These are phyloP conservation scores for Globisporangium acanthophoron DNA, from an alignment of 352 stramenopile species.

Conservation along the genomic window DNA sequence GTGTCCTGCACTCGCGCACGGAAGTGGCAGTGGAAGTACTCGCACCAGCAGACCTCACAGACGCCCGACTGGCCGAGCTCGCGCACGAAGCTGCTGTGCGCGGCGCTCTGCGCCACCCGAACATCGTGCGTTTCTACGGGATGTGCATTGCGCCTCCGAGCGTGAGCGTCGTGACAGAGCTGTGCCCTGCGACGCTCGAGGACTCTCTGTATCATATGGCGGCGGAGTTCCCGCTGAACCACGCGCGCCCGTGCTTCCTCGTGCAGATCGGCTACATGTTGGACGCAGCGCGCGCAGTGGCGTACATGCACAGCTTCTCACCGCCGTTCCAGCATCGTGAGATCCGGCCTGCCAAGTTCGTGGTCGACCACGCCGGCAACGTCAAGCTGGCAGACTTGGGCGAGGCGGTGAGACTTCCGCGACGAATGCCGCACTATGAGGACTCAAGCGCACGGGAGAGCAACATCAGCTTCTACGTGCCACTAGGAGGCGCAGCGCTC, in stretches of 20 bases:
- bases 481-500: neutral
- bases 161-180: slow-evolving; percentile 55
- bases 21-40: slow-evolving; percentile 56
- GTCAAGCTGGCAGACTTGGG: slow-evolving; percentile 71
- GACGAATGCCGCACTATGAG: neutral
- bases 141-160: slow-evolving; percentile 57
- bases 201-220: slow-evolving; percentile 22
- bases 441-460: neutral
- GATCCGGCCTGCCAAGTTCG: slow-evolving; percentile 58
- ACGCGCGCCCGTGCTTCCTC: slow-evolving; percentile 25
- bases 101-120: slow-evolving; percentile 41
- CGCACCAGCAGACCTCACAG: slow-evolving; percentile 37
- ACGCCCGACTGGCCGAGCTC: slow-evolving; percentile 41
- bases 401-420: slow-evolving; percentile 36
- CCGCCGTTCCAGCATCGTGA: slow-evolving; percentile 60
- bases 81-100: slow-evolving; percentile 58
- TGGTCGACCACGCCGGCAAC: slow-evolving; percentile 38
- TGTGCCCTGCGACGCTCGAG: slow-evolving; percentile 45
- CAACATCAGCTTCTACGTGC: neutral
- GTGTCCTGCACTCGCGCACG: slow-evolving; percentile 25
- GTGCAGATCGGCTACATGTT: slow-evolving; percentile 56
- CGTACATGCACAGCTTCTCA: slow-evolving; percentile 62
- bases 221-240: slow-evolving; percentile 10
- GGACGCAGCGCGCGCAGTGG: slow-evolving; percentile 45
- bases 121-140: slow-evolving; percentile 59